Evolutionary conservation across 208 protist species (phyloP).

Genomic region (Leishmania martiniquensis): DNA sequence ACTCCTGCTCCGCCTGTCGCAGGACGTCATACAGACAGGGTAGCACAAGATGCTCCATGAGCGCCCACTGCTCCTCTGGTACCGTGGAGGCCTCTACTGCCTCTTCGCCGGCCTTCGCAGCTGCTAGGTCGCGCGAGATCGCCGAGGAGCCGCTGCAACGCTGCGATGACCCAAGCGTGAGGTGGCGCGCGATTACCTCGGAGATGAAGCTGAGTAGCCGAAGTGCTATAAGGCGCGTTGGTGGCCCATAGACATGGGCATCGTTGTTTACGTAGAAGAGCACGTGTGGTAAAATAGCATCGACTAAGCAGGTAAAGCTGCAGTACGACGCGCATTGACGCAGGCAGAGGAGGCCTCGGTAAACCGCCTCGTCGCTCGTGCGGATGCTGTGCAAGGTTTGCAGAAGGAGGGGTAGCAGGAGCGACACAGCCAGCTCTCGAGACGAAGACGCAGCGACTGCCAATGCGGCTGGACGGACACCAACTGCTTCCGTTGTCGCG

Average conservation of each 20-base stretch:
- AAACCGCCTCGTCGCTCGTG: constrained; percentile 46
- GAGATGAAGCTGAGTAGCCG: constrained; percentile 46
- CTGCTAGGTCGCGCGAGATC: not conserved
- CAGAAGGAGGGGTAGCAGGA: constrained; percentile 60
- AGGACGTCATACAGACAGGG: constrained; percentile 34
- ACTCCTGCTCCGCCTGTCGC: constrained; percentile 25
- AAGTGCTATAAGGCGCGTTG: constrained; percentile 54
- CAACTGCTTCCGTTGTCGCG: not conserved
- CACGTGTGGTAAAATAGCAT: constrained; percentile 56
- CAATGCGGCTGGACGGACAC: not conserved
- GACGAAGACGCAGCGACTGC: not conserved
- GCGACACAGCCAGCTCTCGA: constrained; percentile 14
- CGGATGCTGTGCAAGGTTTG: constrained; percentile 43
- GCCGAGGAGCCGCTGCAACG: not conserved
- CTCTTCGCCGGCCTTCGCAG: not conserved
- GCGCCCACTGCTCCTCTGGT: constrained; percentile 32
- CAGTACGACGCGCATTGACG: constrained; percentile 38
- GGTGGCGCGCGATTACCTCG: constrained; percentile 22
- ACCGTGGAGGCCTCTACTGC: not conserved
- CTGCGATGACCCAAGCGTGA: constrained; percentile 10
- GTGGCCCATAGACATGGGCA: constrained; percentile 23
- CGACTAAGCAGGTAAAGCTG: constrained; percentile 30
- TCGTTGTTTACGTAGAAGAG: constrained; percentile 40
- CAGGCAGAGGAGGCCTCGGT: constrained; percentile 47
- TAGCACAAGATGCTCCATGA: constrained; percentile 42